Conservation (phyloP, 2,329 filamentous ascomycete species). For the Epichloe amarillans region DNA sequence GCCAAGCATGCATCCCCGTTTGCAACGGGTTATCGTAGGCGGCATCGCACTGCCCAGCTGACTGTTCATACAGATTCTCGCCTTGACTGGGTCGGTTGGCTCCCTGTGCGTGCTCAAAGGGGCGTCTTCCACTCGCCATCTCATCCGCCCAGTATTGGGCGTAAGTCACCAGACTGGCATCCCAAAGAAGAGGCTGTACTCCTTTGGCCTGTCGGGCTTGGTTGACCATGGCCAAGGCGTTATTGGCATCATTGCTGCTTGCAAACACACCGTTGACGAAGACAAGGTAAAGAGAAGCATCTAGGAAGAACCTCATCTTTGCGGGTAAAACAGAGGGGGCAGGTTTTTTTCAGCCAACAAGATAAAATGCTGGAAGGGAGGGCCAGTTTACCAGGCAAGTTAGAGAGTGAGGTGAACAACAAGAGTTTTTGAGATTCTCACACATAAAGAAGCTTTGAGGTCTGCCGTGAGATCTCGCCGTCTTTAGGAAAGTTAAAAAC, state of each 20-base stretch:
- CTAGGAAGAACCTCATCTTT: conserved; percentile 3
- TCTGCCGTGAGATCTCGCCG: too few species aligned
- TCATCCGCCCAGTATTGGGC: conserved; percentile 22
- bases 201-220: conserved; percentile 17
- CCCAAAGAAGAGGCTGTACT: conserved; percentile 17
- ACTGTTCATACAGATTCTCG: conserved; percentile 21
- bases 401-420: background rate
- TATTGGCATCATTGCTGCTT: conserved; percentile 12
- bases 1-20: conserved; percentile 18
- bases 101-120: conserved; percentile 19
- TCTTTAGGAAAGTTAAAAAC: background rate
- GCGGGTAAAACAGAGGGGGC: too few species aligned
- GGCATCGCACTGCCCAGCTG: conserved; percentile 16
- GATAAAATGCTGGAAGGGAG: background rate
- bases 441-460: too few species aligned
- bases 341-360: too few species aligned
- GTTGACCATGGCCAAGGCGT: conserved; percentile 18
- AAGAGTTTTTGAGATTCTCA: too few species aligned
- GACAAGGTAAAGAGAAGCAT: conserved; percentile 5
- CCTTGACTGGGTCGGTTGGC: conserved; percentile 20
- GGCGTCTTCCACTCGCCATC: conserved; percentile 17
- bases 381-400: background rate
- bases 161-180: conserved; percentile 16
- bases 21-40: conserved; percentile 18
- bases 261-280: conserved; percentile 1